phyloP scores from a whole-genome alignment of 1,284 basidiomycete species.

The Pyrrhoderma noxium region DNA sequence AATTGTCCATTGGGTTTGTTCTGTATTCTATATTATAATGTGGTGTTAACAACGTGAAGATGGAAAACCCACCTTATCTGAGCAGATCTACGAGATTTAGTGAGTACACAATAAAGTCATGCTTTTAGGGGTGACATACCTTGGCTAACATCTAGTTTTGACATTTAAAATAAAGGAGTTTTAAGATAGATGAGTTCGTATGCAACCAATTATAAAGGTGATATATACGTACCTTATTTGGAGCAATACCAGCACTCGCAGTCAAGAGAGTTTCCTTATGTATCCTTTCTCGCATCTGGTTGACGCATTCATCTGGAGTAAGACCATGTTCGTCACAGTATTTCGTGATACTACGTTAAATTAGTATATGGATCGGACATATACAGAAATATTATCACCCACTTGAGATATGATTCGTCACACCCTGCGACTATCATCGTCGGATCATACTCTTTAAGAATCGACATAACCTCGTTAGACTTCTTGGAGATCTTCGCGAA shows the following conservation, averaged over 20 bases:
- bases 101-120: not conserved
- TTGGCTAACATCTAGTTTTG: constrained; percentile 63
- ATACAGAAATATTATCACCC: constrained; percentile 23
- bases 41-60: not conserved
- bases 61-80: constrained; percentile 59
- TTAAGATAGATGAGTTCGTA: too few relatives aligned
- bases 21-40: constrained; percentile 29
- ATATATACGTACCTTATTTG: constrained; percentile 60
- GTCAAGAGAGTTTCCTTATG: constrained; percentile 77
- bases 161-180: constrained; percentile 20
- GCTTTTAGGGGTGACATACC: constrained; percentile 34
- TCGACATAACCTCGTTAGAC: constrained; percentile 26
- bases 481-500: constrained; percentile 36
- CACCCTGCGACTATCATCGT: constrained; percentile 41
- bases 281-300: constrained; percentile 67
- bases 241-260: constrained; percentile 89
- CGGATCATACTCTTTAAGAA: constrained; percentile 37
- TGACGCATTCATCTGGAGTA: constrained; percentile 67
- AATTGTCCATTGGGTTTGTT: constrained; percentile 96
- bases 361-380: constrained; percentile 3
- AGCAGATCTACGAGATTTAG: constrained; percentile 63
- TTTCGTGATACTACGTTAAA: constrained; percentile 53
- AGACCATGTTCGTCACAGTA: constrained; percentile 67
- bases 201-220: too few relatives aligned
- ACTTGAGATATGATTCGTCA: constrained; percentile 61